Conservation (phyloP, 2,329 filamentous ascomycete species). For the Amauroascus verrucosus region DNA sequence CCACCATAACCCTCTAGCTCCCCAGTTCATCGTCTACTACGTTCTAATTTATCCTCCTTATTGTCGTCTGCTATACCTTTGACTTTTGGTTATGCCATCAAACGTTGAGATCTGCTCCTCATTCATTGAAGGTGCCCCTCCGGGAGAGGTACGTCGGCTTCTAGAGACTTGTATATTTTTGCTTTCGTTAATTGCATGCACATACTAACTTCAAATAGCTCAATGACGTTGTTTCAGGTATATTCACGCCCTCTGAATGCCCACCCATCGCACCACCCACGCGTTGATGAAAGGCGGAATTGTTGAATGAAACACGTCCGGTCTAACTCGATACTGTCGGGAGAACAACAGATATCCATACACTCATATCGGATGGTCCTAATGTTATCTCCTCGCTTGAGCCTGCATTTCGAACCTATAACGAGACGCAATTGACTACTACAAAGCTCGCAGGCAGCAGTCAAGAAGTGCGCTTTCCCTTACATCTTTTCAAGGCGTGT, state of each 20-base stretch:
- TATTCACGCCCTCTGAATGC: neutral
- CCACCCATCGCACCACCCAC: neutral
- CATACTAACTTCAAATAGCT: constrained; percentile 47
- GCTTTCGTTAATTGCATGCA: constrained; percentile 21
- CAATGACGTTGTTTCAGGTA: constrained; percentile 79
- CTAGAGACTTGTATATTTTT: neutral
- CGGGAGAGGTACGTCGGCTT: constrained; percentile 65
- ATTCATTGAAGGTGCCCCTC: constrained; percentile 88
- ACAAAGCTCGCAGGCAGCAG: constrained; percentile 81
- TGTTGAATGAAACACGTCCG: neutral
- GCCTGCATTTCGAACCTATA: constrained; percentile 86
- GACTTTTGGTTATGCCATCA: constrained; percentile 31
- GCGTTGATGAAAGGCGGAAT: neutral
- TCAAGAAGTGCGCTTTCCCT: constrained; percentile 50
- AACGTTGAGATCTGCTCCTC: constrained; percentile 57
- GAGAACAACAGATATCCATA: constrained; percentile 65
- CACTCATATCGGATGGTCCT: constrained; percentile 61
- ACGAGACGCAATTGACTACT: constrained; percentile 84
- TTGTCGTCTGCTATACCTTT: neutral
- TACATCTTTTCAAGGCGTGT: neutral
- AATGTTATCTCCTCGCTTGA: constrained; percentile 60
- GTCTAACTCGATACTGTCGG: neutral
- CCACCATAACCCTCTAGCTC: no score
- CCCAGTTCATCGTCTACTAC: no score
- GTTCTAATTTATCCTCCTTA: no score